Evolutionary conservation across 1,139 yeast species (phyloP).

Genomic region (Kodamaea arcana): DNA sequence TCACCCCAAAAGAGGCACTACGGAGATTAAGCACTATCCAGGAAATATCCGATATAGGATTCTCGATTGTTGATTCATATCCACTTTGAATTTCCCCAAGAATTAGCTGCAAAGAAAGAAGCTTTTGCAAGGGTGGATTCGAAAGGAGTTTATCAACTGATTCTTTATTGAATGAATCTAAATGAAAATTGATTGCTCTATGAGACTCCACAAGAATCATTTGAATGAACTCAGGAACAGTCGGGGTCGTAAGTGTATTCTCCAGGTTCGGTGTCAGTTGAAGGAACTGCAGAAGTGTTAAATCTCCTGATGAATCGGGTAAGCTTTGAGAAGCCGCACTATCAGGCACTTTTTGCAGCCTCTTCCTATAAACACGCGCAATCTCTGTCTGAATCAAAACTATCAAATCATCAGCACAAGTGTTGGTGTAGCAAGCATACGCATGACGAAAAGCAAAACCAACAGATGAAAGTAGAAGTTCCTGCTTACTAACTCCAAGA

Average conservation of each 20-base stretch:
- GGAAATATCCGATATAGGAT: slow-evolving; percentile 48
- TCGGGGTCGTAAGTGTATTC: background rate
- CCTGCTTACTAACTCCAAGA: slow-evolving; percentile 22
- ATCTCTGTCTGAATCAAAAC: slow-evolving; percentile 50
- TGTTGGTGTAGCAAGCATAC: slow-evolving; percentile 59
- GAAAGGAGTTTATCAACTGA: slow-evolving; percentile 69
- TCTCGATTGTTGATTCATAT: background rate
- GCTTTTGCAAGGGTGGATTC: slow-evolving; percentile 68
- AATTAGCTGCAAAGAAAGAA: slow-evolving; percentile 59
- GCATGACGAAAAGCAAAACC: slow-evolving; percentile 67
- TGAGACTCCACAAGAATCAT: slow-evolving; percentile 61
- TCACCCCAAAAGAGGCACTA: slow-evolving; percentile 67
- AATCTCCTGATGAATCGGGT: too few relatives aligned
- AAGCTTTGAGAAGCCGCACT: background rate
- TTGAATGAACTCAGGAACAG: slow-evolving; percentile 27
- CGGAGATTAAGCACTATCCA: slow-evolving; percentile 68
- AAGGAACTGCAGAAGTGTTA: background rate
- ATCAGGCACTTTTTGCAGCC: slow-evolving; percentile 10
- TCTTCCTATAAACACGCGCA: slow-evolving; percentile 16
- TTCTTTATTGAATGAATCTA: slow-evolving; percentile 59
- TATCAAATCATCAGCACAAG: slow-evolving; percentile 64
- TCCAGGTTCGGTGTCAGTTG: background rate
- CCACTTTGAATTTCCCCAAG: slow-evolving; percentile 49
- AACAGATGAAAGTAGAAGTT: slow-evolving; percentile 44
- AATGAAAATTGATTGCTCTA: slow-evolving; percentile 62